A percentile compares a stretch with the other conserved stretches of the same genome.
These are phyloP conservation scores for Posidonia australis DNA, from an alignment of 106 monocot species.

Conservation along the genomic window DNA sequence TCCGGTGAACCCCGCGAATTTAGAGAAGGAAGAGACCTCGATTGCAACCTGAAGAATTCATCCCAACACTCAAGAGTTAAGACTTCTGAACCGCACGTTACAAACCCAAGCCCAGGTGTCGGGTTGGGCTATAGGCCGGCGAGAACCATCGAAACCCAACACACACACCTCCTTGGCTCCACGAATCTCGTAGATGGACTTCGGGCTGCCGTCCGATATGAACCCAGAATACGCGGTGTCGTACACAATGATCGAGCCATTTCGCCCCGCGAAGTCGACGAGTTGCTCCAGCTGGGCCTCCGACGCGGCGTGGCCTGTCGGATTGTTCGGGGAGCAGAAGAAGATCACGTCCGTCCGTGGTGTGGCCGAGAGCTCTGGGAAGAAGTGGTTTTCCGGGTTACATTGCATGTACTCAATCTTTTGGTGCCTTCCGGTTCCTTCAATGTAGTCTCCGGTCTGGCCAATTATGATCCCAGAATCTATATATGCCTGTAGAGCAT, in stretches of 20 bases:
- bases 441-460: conserved; percentile 24
- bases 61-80: too few species aligned
- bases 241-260: conserved; percentile 55
- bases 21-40: conserved; percentile 84
- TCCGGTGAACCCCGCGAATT: conserved; percentile 84
- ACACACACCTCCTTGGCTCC: conserved; percentile 67
- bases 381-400: conserved; percentile 45
- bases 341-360: conserved; percentile 55
- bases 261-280: conserved; percentile 30
- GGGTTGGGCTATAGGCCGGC: too few species aligned
- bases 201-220: conserved; percentile 56
- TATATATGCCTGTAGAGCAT: conserved; percentile 46
- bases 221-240: conserved; percentile 49
- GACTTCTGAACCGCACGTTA: too few species aligned
- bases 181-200: conserved; percentile 71
- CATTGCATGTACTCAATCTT: conserved; percentile 56
- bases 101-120: too few species aligned
- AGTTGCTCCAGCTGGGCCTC: conserved; percentile 33
- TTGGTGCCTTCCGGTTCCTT: conserved; percentile 9
- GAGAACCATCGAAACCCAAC: background rate
- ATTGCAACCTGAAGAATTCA: conserved; percentile 96
- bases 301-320: conserved; percentile 57
- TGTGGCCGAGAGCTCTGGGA: conserved; percentile 26
- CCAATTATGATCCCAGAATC: conserved; percentile 55
- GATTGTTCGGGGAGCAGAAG: conserved; percentile 83